Evolutionary conservation across 257 asterid genomes (phyloP).

Genomic region (Ophiorrhiza pumila): DNA sequence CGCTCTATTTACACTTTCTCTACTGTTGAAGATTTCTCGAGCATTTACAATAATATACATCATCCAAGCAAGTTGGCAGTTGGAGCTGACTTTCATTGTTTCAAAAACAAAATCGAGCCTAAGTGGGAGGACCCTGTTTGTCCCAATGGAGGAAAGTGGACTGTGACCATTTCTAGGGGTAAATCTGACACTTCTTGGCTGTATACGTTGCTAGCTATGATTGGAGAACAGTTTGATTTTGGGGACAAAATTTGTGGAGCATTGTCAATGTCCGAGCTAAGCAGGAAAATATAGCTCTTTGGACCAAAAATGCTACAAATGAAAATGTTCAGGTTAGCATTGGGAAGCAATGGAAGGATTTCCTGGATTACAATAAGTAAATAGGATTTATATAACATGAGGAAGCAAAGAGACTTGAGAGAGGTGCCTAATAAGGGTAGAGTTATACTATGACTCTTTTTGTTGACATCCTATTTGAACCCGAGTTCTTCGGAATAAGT

Average conservation of each 20-base stretch:
- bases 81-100: constrained; percentile 81
- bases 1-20: constrained; percentile 49
- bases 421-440: no score
- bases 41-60: constrained; percentile 74
- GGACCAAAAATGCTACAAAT: constrained; percentile 96
- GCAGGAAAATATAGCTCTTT: constrained; percentile 72
- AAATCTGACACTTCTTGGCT: constrained; percentile 88
- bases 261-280: constrained; percentile 64
- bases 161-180: constrained; percentile 43
- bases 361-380: constrained; percentile 65
- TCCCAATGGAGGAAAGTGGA: constrained; percentile 96
- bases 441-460: no score
- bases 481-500: no score
- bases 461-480: no score
- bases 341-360: constrained; percentile 90
- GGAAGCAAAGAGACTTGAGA: no score
- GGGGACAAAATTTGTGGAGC: constrained; percentile 99
- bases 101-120: constrained; percentile 81
- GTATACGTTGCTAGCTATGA: constrained; percentile 88
- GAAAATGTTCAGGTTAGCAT: constrained; percentile 93
- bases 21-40: constrained; percentile 54
- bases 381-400: constrained; percentile 91
- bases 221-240: constrained; percentile 89
- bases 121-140: constrained; percentile 97
- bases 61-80: constrained; percentile 75